These are phyloP conservation scores for Xerocomellus dryophilus DNA, from an alignment of 768 basidiomycete species.

Conservation along the genomic window DNA sequence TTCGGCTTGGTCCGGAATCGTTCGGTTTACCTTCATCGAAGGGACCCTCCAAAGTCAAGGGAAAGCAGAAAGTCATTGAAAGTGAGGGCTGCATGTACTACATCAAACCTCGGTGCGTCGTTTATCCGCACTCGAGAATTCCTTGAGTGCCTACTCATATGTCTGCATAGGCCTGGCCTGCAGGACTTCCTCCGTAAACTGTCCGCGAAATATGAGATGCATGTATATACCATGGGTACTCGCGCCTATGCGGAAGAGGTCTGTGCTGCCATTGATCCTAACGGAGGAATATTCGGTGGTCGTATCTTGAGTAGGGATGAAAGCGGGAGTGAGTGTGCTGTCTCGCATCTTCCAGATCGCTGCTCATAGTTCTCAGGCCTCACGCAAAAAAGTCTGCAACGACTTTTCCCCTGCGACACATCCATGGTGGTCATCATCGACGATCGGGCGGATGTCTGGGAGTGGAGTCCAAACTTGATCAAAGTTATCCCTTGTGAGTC, in stretches of 20 bases:
- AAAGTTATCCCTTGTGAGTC: conserved; percentile 92
- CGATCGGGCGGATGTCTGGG: conserved; percentile 98
- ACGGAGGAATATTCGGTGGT: conserved; percentile 78
- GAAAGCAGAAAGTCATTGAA: conserved; percentile 63
- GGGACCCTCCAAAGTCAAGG: conserved; percentile 42
- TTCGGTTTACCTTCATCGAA: conserved; percentile 48
- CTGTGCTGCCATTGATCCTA: conserved; percentile 90
- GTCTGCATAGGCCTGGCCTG: conserved; percentile 67
- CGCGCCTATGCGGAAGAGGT: conserved; percentile 95
- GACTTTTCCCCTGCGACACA: conserved; percentile 94
- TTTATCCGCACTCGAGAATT: not conserved
- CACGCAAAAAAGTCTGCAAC: conserved; percentile 86
- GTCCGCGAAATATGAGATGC: conserved; percentile 90
- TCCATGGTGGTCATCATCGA: conserved; percentile 99
- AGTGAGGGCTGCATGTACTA: conserved; percentile 92
- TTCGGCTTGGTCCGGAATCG: conserved; percentile 79
- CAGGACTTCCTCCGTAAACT: conserved; percentile 69
- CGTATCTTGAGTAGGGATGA: conserved; percentile 92
- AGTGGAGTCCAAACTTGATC: conserved; percentile 93
- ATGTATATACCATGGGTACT: conserved; percentile 99
- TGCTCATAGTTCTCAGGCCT: conserved; percentile 51
- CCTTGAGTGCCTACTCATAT: not conserved
- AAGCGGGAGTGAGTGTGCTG: conserved; percentile 76
- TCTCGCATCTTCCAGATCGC: not conserved
- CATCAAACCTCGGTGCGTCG: conserved; percentile 87